These are phyloP conservation scores for Entomortierella parvispora DNA, from an alignment of 192 early-diverging fungal species.

Conservation along the genomic window DNA sequence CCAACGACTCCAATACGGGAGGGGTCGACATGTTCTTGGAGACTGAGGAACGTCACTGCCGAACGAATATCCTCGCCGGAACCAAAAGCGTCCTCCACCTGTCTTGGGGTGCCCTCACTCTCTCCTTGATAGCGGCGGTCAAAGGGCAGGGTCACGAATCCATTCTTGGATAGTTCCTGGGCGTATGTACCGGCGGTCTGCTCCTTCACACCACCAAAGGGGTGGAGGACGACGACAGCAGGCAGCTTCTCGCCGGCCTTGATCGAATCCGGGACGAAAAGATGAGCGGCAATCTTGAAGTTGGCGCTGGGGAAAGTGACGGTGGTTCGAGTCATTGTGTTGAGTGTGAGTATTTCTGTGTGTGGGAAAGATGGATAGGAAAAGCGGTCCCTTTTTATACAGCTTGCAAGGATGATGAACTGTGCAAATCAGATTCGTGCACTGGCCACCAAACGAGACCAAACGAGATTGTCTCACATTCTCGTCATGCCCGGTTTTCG, in stretches of 20 bases:
- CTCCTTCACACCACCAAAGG: slow-evolving; percentile 40
- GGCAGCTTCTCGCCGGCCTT: slow-evolving; percentile 16
- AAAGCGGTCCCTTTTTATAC: too few relatives aligned
- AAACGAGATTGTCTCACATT: too few relatives aligned
- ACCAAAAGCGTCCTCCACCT: slow-evolving; percentile 26
- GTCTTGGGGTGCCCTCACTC: slow-evolving; percentile 33
- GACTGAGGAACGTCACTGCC: slow-evolving; percentile 33
- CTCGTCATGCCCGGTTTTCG: too few relatives aligned
- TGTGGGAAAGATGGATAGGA: background rate
- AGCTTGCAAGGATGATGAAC: too few relatives aligned
- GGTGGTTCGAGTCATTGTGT: slow-evolving; percentile 15
- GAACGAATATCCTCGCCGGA: slow-evolving; percentile 22
- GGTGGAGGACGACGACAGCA: slow-evolving; percentile 12
- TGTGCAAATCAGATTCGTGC: too few relatives aligned
- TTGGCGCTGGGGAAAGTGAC: slow-evolving; percentile 18
- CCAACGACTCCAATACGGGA: slow-evolving; percentile 29
- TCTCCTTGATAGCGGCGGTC: slow-evolving; percentile 31
- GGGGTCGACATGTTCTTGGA: slow-evolving; percentile 21
- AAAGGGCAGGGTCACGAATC: slow-evolving; percentile 33
- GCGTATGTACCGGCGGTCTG: slow-evolving; percentile 38
- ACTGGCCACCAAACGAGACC: too few relatives aligned
- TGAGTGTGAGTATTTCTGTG: background rate
- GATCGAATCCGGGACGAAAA: slow-evolving; percentile 13
- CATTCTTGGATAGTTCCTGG: slow-evolving; percentile 14
- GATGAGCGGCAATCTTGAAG: slow-evolving; percentile 21